Percentiles rank a stretch among this genome's conserved stretches.
phyloP scores from a whole-genome alignment of 176 grass and related monocot genomes.

The Alloteropsis semialata region DNA sequence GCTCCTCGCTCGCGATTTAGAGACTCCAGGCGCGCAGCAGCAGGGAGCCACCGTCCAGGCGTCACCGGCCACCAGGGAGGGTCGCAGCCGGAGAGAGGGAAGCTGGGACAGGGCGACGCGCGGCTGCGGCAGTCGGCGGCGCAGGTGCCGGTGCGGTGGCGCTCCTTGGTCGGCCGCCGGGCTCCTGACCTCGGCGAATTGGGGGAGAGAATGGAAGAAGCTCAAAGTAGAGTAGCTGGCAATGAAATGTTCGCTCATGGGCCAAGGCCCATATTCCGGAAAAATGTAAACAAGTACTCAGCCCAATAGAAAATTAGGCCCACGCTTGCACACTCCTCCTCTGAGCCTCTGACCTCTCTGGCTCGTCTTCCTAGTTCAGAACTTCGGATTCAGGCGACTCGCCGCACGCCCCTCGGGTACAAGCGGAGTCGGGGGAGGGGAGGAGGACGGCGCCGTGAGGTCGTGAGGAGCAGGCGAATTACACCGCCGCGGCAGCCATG shows the following conservation, averaged over 20 bases:
- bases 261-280: background rate
- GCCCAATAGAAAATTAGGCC: background rate
- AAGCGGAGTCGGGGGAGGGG: background rate
- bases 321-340: background rate
- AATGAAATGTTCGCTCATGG: background rate
- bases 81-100: no score
- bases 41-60: no score
- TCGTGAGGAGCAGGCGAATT: background rate
- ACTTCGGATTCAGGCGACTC: constrained; percentile 4
- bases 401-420: background rate
- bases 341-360: background rate
- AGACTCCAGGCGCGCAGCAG: no score
- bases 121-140: no score
- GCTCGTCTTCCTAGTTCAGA: background rate
- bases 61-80: no score
- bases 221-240: background rate
- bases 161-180: no score
- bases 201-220: no score
- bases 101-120: no score
- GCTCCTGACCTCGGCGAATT: no score
- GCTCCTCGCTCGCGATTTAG: no score
- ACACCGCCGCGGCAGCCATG: constrained; percentile 39
- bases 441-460: background rate
- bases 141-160: no score
- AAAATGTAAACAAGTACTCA: background rate